Evolutionary conservation across 306 rosid species (phyloP).

Genomic region (Prunus dulcis): DNA sequence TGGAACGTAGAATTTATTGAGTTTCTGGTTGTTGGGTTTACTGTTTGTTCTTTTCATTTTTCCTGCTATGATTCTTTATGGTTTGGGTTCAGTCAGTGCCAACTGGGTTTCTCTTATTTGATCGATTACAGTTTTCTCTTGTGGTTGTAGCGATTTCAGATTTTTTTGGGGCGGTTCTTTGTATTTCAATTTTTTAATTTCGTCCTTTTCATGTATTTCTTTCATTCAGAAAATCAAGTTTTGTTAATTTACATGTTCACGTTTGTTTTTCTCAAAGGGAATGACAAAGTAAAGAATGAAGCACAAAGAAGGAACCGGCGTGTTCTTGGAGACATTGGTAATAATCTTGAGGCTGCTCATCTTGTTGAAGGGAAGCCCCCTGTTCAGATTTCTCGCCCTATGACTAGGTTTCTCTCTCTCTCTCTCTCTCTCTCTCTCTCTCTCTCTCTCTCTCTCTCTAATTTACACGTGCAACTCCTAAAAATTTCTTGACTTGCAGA

Average conservation of each 20-base stretch:
- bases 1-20: neutral
- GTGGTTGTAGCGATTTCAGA: neutral
- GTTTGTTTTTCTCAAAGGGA: slow-evolving; percentile 32
- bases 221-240: neutral
- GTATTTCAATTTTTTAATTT: neutral
- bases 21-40: neutral
- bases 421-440: neutral
- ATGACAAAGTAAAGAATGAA: slow-evolving; percentile 41
- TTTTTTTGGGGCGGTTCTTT: neutral
- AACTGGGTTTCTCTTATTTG: neutral
- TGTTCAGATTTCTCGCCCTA: slow-evolving; percentile 12
- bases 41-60: too few species aligned
- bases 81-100: too few species aligned
- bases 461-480: neutral
- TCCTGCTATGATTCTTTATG: too few species aligned
- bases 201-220: neutral
- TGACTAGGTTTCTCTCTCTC: slow-evolving; percentile 11
- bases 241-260: neutral
- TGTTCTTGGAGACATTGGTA: slow-evolving; percentile 60
- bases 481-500: neutral
- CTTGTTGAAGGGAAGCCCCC: slow-evolving; percentile 31
- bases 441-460: neutral
- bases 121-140: neutral
- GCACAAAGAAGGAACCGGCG: slow-evolving; percentile 60
- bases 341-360: slow-evolving; percentile 45